Conservation (phyloP, 164 flowering plant genomes). For the Annona cherimola region DNA sequence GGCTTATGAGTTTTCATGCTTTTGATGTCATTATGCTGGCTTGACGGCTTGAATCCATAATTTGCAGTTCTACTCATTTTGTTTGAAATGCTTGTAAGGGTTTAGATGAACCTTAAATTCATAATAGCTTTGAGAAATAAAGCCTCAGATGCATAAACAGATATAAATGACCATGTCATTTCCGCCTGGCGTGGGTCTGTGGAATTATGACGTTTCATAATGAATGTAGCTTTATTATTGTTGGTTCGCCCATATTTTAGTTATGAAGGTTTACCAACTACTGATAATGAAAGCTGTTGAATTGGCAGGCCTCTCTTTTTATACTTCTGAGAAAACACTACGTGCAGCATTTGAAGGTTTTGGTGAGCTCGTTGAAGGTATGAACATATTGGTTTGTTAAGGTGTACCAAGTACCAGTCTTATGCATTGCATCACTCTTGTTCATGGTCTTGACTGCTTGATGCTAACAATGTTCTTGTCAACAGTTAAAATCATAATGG, state of each 20-base stretch:
- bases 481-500: conserved; percentile 88
- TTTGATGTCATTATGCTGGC: background rate
- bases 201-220: background rate
- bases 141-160: background rate
- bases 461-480: background rate
- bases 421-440: background rate
- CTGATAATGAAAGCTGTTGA: conserved; percentile 1
- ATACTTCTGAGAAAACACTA: conserved; percentile 93
- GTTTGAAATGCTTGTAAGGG: background rate
- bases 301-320: conserved; percentile 76
- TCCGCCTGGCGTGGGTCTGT: background rate
- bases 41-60: background rate
- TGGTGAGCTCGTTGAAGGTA: conserved; percentile 95
- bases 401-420: background rate
- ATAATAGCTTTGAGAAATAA: too few relatives aligned
- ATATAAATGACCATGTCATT: background rate
- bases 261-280: background rate
- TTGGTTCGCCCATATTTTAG: background rate
- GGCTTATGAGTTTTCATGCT: background rate
- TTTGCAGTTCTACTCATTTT: background rate
- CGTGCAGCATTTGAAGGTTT: conserved; percentile 88
- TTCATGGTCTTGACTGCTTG: background rate
- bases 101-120: background rate
- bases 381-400: background rate
- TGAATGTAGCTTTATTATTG: background rate